Conservation (phyloP, 768 basidiomycete species). For the Collybia mongolica region DNA sequence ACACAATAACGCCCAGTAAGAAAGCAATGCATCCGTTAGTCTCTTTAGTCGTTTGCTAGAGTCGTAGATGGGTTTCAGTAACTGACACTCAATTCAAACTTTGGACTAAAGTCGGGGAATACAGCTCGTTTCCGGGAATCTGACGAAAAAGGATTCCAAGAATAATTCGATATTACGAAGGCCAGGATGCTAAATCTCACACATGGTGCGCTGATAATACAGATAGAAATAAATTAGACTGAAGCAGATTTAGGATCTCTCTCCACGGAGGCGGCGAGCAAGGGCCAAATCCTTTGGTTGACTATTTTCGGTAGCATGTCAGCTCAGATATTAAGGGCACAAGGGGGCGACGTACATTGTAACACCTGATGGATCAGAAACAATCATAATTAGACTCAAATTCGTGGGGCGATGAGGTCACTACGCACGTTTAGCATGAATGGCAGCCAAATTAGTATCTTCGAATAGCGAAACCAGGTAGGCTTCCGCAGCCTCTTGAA, state of each 20-base stretch:
- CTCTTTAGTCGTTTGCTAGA: background rate
- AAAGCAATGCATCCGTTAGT: background rate
- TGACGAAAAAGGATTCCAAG: too few species aligned
- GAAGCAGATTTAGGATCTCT: constrained; percentile 13
- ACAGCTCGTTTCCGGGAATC: too few species aligned
- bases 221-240: constrained; percentile 8
- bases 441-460: constrained; percentile 80
- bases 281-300: constrained; percentile 21
- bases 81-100: too few species aligned
- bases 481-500: constrained; percentile 84
- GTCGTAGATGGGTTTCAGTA: background rate
- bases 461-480: constrained; percentile 77
- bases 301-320: constrained; percentile 6
- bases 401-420: too few species aligned
- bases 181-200: constrained; percentile 2
- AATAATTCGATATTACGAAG: too few species aligned
- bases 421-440: constrained; percentile 73
- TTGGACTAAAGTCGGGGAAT: too few species aligned
- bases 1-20: background rate
- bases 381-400: background rate
- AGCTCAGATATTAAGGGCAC: constrained; percentile 1
- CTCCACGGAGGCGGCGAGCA: constrained; percentile 20
- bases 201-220: constrained; percentile 6
- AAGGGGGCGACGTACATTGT: constrained; percentile 14
- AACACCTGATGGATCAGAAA: constrained; percentile 12